Evolutionary conservation across 2,329 filamentous ascomycete genomes (phyloP).

Genomic region (Epichloe amarillans): DNA sequence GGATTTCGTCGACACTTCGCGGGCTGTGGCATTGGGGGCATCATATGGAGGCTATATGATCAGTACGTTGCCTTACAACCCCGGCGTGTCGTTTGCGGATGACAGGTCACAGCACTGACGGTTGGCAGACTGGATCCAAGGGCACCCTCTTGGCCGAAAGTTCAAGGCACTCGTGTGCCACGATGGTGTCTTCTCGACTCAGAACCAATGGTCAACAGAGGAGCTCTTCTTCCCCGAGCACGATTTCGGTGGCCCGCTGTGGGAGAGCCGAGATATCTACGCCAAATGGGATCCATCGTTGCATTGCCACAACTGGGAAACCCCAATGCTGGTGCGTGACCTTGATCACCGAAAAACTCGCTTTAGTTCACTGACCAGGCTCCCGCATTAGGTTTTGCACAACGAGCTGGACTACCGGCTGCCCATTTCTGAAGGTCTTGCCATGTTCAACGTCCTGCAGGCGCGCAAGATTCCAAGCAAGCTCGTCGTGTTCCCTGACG

Average conservation of each 20-base stretch:
- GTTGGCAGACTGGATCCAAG: conserved; percentile 69
- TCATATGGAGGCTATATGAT: conserved; percentile 69
- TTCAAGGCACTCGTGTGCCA: conserved; percentile 85
- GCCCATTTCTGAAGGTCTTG: conserved; percentile 70
- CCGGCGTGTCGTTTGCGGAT: too few relatives aligned
- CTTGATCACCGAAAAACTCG: too few relatives aligned
- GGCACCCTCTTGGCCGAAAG: conserved; percentile 64
- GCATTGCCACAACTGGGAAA: conserved; percentile 59
- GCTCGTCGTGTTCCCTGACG: conserved; percentile 70
- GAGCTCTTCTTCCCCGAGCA: conserved; percentile 60
- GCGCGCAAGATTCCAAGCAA: conserved; percentile 60
- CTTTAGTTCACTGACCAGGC: neutral
- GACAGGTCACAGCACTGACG: conserved; percentile 10
- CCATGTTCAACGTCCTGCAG: conserved; percentile 79
- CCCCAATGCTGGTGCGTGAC: conserved; percentile 58
- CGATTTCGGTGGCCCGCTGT: conserved; percentile 50
- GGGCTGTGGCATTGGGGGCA: conserved; percentile 61
- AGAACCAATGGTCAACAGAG: conserved; percentile 50
- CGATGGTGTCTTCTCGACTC: conserved; percentile 69
- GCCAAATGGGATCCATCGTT: conserved; percentile 57
- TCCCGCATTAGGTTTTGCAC: conserved; percentile 52
- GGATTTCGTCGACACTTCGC: conserved; percentile 52
- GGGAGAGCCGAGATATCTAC: conserved; percentile 50
- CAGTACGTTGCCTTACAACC: conserved; percentile 28
- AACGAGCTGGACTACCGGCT: conserved; percentile 82